Percentiles rank a stretch among this genome's conserved stretches.
These are phyloP conservation scores for Cordyceps militaris DNA, from an alignment of 2,329 filamentous ascomycete genomes.

Conservation along the genomic window DNA sequence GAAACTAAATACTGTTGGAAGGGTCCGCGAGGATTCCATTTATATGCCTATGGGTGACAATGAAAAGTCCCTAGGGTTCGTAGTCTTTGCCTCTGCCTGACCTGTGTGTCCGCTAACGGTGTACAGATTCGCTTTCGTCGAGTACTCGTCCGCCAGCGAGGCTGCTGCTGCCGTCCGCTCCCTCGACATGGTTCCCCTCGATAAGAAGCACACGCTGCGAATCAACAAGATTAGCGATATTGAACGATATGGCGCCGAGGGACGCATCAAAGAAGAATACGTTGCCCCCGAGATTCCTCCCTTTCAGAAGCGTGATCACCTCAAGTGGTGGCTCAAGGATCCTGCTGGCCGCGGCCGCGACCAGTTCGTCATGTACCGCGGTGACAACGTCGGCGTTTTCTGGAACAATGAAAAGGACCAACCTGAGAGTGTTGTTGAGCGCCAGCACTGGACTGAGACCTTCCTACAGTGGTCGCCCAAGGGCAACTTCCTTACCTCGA, in stretches of 20 bases:
- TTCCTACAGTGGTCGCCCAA: slow-evolving; percentile 98
- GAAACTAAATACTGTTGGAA: slow-evolving; percentile 82
- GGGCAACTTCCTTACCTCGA: slow-evolving; percentile 88
- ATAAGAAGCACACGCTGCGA: slow-evolving; percentile 91
- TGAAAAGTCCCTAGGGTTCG: slow-evolving; percentile 74
- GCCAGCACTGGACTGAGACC: slow-evolving; percentile 93
- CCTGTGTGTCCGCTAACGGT: neutral
- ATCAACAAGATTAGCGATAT: slow-evolving; percentile 99
- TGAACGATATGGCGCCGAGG: slow-evolving; percentile 90
- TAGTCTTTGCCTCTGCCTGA: slow-evolving; percentile 10
- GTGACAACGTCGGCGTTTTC: slow-evolving; percentile 86
- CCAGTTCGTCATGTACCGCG: slow-evolving; percentile 91
- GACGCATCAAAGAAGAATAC: slow-evolving; percentile 88
- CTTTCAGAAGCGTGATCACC: slow-evolving; percentile 92
- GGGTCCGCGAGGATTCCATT: slow-evolving; percentile 76
- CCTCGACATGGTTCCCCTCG: slow-evolving; percentile 78
- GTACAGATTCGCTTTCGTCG: slow-evolving; percentile 86
- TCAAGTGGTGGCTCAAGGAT: slow-evolving; percentile 89
- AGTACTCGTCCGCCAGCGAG: slow-evolving; percentile 86
- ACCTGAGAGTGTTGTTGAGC: slow-evolving; percentile 83
- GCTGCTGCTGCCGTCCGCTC: slow-evolving; percentile 83
- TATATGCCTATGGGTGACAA: slow-evolving; percentile 91
- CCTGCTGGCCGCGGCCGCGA: slow-evolving; percentile 73
- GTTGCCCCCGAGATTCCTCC: slow-evolving; percentile 71
- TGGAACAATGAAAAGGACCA: slow-evolving; percentile 97